Percentiles rank a stretch among this genome's conserved stretches.
Conservation (phyloP, 2,329 filamentous ascomycete genomes). For the Chaetomium olivaceum region DNA sequence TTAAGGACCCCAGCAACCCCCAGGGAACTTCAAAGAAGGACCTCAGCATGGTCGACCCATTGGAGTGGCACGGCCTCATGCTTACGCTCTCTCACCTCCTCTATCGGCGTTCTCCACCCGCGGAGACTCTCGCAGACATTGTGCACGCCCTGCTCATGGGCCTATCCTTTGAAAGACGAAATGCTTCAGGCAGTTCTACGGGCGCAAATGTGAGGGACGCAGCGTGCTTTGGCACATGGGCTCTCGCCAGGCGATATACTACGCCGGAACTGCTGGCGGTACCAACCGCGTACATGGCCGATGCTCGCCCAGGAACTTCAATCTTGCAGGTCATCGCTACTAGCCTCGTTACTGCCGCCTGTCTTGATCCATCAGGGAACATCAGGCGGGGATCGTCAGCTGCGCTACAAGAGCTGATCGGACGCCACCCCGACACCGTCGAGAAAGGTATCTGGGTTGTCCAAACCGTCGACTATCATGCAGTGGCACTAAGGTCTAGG, state of each 20-base stretch:
- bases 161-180: conserved; percentile 84
- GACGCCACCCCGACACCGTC: conserved; percentile 85
- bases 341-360: conserved; percentile 78
- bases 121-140: conserved; percentile 68
- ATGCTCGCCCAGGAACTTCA: conserved; percentile 44
- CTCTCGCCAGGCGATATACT: conserved; percentile 80
- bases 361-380: conserved; percentile 87
- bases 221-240: conserved; percentile 95
- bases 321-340: conserved; percentile 77
- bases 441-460: conserved; percentile 80
- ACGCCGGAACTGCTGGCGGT: conserved; percentile 74
- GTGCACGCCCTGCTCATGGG: conserved; percentile 76
- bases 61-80: conserved; percentile 90
- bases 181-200: conserved; percentile 77
- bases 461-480: conserved; percentile 89
- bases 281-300: conserved; percentile 46
- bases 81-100: conserved; percentile 84
- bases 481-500: conserved; percentile 81
- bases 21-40: conserved; percentile 51
- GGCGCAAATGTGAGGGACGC: conserved; percentile 93
- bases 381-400: conserved; percentile 91
- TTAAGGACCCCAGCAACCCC: conserved; percentile 41
- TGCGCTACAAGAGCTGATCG: conserved; percentile 89
- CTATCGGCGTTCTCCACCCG: conserved; percentile 78
- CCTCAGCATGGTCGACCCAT: conserved; percentile 72